phyloP scores from a whole-genome alignment of 2,329 filamentous ascomycete species.

The Fusarium proliferatum region DNA sequence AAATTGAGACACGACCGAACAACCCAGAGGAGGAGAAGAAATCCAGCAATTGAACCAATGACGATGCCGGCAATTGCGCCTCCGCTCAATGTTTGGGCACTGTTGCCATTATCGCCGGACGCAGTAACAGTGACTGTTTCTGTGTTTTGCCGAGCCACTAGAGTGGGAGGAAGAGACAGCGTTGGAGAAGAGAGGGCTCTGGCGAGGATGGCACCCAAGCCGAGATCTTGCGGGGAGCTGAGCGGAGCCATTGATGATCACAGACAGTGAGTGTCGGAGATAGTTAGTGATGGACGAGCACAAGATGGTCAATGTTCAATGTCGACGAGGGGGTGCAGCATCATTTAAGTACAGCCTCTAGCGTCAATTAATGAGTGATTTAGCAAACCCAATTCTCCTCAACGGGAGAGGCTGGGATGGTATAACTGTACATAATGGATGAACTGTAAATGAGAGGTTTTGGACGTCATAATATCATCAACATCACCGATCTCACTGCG shows the following conservation, averaged over 20 bases:
- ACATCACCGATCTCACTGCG: constrained; percentile 16
- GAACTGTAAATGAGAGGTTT: constrained; percentile 8
- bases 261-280: background rate
- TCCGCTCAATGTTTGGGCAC: constrained; percentile 50
- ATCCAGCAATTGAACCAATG: constrained; percentile 22
- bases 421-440: background rate
- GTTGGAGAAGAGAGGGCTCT: constrained; percentile 31
- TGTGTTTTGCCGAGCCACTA: constrained; percentile 36
- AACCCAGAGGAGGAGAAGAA: constrained; percentile 59
- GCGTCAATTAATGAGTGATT: background rate
- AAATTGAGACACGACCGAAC: constrained; percentile 58
- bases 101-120: constrained; percentile 28
- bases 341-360: constrained; percentile 6
- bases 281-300: background rate
- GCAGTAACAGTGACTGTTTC: constrained; percentile 49
- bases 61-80: constrained; percentile 54
- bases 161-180: constrained; percentile 11
- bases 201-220: constrained; percentile 25
- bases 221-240: constrained; percentile 19
- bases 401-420: constrained; percentile 8
- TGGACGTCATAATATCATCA: constrained; percentile 36
- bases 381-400: background rate
- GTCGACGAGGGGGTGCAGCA: background rate
- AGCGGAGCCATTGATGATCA: constrained; percentile 31
- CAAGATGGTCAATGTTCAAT: background rate